Evolutionary conservation across 345 rosid species (phyloP).

Genomic region (Boechera retrofracta): DNA sequence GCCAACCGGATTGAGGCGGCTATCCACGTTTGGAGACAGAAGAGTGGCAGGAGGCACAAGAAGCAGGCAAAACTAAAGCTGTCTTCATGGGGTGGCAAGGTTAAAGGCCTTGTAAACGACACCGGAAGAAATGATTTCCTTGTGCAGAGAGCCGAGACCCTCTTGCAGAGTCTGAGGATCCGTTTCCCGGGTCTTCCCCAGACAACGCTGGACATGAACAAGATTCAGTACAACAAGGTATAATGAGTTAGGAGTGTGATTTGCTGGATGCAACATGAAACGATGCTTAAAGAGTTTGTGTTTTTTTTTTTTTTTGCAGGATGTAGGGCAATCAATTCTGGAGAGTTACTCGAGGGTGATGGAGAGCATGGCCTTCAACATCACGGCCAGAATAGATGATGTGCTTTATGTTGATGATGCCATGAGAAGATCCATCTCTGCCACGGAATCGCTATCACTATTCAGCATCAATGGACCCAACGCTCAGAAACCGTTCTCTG

Average conservation of each 20-base stretch:
- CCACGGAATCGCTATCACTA: constrained; percentile 65
- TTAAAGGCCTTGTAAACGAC: constrained; percentile 78
- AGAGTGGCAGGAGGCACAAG: constrained; percentile 54
- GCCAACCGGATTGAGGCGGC: constrained; percentile 89
- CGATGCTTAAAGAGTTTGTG: not conserved
- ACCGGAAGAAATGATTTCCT: constrained; percentile 60
- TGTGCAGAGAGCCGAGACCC: constrained; percentile 78
- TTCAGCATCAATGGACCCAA: constrained; percentile 66
- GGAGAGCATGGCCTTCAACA: constrained; percentile 99
- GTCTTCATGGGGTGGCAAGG: constrained; percentile 90
- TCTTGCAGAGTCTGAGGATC: constrained; percentile 72
- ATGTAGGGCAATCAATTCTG: constrained; percentile 95
- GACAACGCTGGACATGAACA: constrained; percentile 91
- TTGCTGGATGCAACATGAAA: not conserved
- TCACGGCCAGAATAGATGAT: constrained; percentile 96
- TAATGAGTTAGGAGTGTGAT: not conserved
- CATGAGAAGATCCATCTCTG: constrained; percentile 57
- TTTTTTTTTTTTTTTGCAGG: constrained; percentile 51
- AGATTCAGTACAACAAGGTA: constrained; percentile 94
- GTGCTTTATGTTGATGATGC: constrained; percentile 92
- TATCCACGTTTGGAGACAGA: constrained; percentile 78
- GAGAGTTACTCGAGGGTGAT: constrained; percentile 98
- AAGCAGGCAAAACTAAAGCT: constrained; percentile 55
- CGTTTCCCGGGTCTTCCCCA: constrained; percentile 95
- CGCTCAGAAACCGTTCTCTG: constrained; percentile 79